Base-by-base conservation (phyloP, 1,284 basidiomycete genomes). In the Pyrrhoderma lamaoense region DNA sequence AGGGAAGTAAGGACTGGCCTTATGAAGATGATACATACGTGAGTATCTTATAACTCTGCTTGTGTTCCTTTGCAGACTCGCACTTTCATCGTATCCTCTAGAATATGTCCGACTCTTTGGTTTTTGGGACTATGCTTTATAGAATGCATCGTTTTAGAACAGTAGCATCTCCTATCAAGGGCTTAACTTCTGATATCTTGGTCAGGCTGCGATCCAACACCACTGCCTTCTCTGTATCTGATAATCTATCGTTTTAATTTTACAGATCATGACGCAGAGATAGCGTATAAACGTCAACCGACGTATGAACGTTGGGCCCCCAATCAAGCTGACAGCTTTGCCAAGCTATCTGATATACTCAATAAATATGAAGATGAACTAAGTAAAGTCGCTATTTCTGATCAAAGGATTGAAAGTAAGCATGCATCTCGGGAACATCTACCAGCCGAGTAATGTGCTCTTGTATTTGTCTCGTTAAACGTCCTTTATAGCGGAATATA, bases 151-250 rank as follows among this genome's bases (percentile, higher is more conserved):
- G 89, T 11, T 85, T 93, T 61, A 75, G 86, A 38, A 83, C 82
- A 2, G 71, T 70, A 0, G 82, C 84, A 1, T 89, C 87, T 5
- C 80, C 89, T 0, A 75, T 93, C 57, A 89, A 89, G 62, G 90
- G 90, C 0, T 67, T 93, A 1, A 92, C 89, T 0, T 74, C 89
- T 0, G 88, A 93, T 57, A 85, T 93, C 14, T 67, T 90, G 48
- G 86, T 81, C 56, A 39, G 69, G n/a, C n/a, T n/a, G n/a, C n/a
- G n/a, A n/a, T n/a, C n/a, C n/a, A 60, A 3, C 9, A 21, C 9
- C 14, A 38, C 23, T 45, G 45, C 42, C 46, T 3, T 16, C 44
- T 9, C 25, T 55, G 16, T 64, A 52, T 39, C 14, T 3, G 38
- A 22, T 11, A 1, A 19, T 40, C 18, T 3, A n/a, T n/a, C n/a